These are phyloP conservation scores for Trichoderma sp. DNA, from an alignment of 2,329 filamentous ascomycete genomes.

Conservation along the genomic window DNA sequence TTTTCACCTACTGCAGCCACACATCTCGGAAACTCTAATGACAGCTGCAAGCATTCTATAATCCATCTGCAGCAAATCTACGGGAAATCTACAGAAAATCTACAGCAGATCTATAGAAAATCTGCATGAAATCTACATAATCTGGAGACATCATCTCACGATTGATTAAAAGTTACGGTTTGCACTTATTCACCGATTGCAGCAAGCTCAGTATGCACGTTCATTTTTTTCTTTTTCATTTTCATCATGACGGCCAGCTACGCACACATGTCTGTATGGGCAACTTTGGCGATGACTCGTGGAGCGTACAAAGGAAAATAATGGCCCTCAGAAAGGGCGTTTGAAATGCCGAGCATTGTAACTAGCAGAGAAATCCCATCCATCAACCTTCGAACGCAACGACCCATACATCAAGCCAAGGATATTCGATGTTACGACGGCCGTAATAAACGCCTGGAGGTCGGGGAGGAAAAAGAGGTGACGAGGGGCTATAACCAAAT, in stretches of 20 bases:
- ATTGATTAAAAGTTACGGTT: background rate
- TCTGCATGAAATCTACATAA: background rate
- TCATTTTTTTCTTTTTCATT: conserved; percentile 17
- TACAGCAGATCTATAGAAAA: background rate
- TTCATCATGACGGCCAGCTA: conserved; percentile 34
- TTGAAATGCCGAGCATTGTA: conserved; percentile 36
- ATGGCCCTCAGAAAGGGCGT: conserved; percentile 22
- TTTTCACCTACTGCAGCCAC: conserved; percentile 1
- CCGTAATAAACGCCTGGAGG: conserved; percentile 35
- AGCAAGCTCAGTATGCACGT: conserved; percentile 4
- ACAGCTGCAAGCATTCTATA: background rate
- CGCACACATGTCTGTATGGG: conserved; percentile 34
- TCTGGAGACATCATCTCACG: background rate
- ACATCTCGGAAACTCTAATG: background rate
- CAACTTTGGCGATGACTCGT: conserved; percentile 36
- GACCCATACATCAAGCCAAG: conserved; percentile 44
- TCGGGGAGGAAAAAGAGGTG: conserved; percentile 27
- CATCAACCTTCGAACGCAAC: conserved; percentile 44
- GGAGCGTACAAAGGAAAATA: conserved; percentile 41
- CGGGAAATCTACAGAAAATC: background rate
- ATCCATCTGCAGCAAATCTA: background rate
- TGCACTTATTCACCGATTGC: background rate
- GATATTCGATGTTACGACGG: conserved; percentile 39
- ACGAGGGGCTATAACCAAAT: conserved; percentile 31
- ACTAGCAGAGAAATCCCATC: conserved; percentile 47